Base-by-base conservation (phyloP, 495 filamentous ascomycete genomes). In the Talaromyces wortmannii region DNA sequence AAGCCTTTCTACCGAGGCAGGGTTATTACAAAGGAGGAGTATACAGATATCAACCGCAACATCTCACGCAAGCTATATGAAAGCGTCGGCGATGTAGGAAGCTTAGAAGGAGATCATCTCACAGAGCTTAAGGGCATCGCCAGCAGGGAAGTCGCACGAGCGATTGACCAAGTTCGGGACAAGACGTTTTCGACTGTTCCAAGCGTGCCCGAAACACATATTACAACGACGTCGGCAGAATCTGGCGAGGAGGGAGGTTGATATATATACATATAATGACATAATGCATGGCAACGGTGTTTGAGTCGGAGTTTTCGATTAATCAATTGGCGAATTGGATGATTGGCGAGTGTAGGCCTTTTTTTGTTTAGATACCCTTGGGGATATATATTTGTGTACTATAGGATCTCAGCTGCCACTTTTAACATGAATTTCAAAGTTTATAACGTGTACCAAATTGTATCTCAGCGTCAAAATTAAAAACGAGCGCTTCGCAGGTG, bases 31-130 rank as follows among this genome's bases (percentile, higher is more conserved):
- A 85, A 89, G 60, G 86, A 95, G 43, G 86, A 96, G 66, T 97
- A 89, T 70, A 91, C 86, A 5, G 81, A 85, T 46, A 91, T 96
- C 70, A 96, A 96, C 65, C 83, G 90, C 46, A 85, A 82, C 36
- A 82, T 96, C 29, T 94, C 88, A 12, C 82, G 88, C 15, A 85
- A 82, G 69, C 71, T 97, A n/a, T 97, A 97, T 65, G 88, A 95
- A 42, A 82, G 83, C 40, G 83, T 92, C 12, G 82, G 79, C 6
- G 83, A 86, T 46, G 74, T 76, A 0, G 75, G 79, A n/a, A 67
- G 71, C 3, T 66, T 87, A 8, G 78, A 82, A 32, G 73, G 81
- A 8, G 77, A 80, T 11, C 76, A 80, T 40, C 78, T 80, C 57
- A 76, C 78, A 33, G 72, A 72, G 7, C 86, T 89, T 68, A 87